These are phyloP conservation scores for Aureobasidium sp. DNA, from an alignment of 2,329 filamentous ascomycete species.

Conservation along the genomic window DNA sequence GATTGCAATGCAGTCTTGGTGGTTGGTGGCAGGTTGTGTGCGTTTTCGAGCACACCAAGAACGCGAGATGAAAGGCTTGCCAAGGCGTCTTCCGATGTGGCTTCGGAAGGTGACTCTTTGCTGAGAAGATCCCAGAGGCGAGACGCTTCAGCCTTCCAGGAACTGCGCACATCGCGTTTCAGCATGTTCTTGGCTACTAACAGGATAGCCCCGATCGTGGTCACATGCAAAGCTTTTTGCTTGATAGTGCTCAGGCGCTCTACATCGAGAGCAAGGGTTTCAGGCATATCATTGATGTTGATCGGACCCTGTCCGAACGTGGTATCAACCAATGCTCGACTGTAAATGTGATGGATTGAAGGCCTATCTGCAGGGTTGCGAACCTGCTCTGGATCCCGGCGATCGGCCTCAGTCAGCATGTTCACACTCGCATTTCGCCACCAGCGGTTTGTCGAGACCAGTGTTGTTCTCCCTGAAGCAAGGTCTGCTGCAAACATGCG, in stretches of 20 bases:
- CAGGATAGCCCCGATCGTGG: conserved; percentile 64
- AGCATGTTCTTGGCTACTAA: conserved; percentile 76
- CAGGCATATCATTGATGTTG: conserved; percentile 51
- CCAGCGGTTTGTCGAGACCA: conserved; percentile 53
- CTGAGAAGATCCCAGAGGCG: conserved; percentile 64
- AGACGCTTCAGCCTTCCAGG: conserved; percentile 66
- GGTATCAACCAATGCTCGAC: conserved; percentile 64
- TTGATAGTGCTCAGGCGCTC: conserved; percentile 53
- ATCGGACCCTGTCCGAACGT: conserved; percentile 58
- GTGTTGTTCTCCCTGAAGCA: conserved; percentile 44
- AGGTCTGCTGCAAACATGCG: conserved; percentile 60
- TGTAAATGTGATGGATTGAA: conserved; percentile 62
- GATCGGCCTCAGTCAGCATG: conserved; percentile 55
- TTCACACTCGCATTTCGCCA: conserved; percentile 59
- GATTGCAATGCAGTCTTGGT: conserved; percentile 35
- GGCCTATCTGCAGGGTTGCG: conserved; percentile 54
- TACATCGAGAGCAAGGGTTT: conserved; percentile 63
- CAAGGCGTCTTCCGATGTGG: conserved; percentile 10
- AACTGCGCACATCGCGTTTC: conserved; percentile 67
- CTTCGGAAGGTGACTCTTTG: conserved; percentile 11
- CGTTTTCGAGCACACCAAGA: conserved; percentile 40
- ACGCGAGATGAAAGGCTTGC: conserved; percentile 32
- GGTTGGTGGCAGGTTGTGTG: conserved; percentile 39
- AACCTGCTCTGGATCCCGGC: conserved; percentile 60
- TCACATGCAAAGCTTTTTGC: conserved; percentile 52